A percentile compares a stretch with the other conserved stretches of the same genome.
These are phyloP conservation scores for Claviceps maximensis DNA, from an alignment of 2,329 filamentous ascomycete species.

Conservation along the genomic window DNA sequence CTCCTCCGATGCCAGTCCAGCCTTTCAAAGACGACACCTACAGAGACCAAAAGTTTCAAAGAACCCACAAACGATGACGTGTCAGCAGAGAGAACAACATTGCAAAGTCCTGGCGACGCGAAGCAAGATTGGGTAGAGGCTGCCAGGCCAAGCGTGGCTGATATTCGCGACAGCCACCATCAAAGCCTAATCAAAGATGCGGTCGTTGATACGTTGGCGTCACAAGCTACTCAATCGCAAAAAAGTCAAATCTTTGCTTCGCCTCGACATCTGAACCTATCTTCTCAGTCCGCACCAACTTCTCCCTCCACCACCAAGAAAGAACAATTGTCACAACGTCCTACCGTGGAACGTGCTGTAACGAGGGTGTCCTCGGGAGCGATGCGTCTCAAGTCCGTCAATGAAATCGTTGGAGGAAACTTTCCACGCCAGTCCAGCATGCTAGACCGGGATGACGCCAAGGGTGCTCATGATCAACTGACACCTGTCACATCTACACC, in stretches of 20 bases:
- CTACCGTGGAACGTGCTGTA: constrained; percentile 39
- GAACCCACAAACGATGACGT: not conserved
- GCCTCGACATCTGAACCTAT: constrained; percentile 1
- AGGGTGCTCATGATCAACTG: constrained; percentile 21
- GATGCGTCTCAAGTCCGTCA: constrained; percentile 58
- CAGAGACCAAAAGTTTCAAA: constrained; percentile 6
- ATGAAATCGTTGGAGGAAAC: constrained; percentile 54
- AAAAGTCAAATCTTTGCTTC: constrained; percentile 6
- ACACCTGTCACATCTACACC: constrained; percentile 30
- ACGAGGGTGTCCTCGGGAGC: constrained; percentile 58
- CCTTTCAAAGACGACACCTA: constrained; percentile 14
- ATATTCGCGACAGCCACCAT: constrained; percentile 24
- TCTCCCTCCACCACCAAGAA: constrained; percentile 2
- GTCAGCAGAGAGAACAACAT: not conserved
- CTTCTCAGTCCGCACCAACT: constrained; percentile 6
- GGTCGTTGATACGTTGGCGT: constrained; percentile 21
- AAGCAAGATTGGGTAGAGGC: not conserved
- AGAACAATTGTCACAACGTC: constrained; percentile 9
- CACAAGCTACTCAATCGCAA: constrained; percentile 6
- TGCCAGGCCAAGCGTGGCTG: constrained; percentile 1
- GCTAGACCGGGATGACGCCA: constrained; percentile 22
- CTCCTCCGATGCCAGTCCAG: constrained; percentile 29
- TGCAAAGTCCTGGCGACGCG: not conserved
- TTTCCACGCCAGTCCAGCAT: constrained; percentile 23
- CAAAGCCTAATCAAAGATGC: constrained; percentile 20